phyloP scores from a whole-genome alignment of 352 stramenopile species.

The Phytophthora niederhauseri region DNA sequence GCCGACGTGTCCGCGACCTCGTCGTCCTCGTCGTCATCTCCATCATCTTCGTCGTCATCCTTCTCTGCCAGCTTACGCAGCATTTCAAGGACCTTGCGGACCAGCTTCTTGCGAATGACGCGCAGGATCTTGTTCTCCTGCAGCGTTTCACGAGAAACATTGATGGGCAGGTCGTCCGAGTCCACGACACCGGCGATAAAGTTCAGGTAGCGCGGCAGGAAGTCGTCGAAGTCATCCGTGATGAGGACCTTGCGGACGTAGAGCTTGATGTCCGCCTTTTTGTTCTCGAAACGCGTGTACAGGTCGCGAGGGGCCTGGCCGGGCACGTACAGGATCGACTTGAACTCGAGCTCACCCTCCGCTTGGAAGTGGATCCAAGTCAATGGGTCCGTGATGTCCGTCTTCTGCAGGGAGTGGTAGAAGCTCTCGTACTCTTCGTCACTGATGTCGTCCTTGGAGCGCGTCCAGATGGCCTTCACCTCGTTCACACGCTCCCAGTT shows the following conservation, averaged over 20 bases:
- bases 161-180: constrained; percentile 99
- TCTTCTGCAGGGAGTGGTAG: constrained; percentile 96
- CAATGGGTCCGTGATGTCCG: constrained; percentile 83
- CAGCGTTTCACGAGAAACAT: constrained; percentile 99
- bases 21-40: constrained; percentile 59
- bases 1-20: constrained; percentile 52
- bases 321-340: constrained; percentile 98
- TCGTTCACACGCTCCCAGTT: constrained; percentile 98
- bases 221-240: constrained; percentile 97
- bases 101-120: constrained; percentile 99
- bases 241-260: constrained; percentile 99
- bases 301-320: constrained; percentile 84
- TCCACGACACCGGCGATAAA: constrained; percentile 99
- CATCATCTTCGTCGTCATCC: constrained; percentile 84
- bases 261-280: constrained; percentile 94
- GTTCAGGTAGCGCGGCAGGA: constrained; percentile 98
- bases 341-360: constrained; percentile 99
- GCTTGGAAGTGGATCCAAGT: constrained; percentile 99
- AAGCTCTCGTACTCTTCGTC: constrained; percentile 99
- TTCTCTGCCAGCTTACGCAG: constrained; percentile 94
- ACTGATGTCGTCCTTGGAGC: constrained; percentile 95
- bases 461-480: constrained; percentile 98
- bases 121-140: constrained; percentile 99
- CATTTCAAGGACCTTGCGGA: constrained; percentile 99
- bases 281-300: constrained; percentile 93